A percentile compares a stretch with the other conserved stretches of the same genome.
Evolutionary conservation across 805 yeast genomes (phyloP).

Genomic region (Candida insectorum): DNA sequence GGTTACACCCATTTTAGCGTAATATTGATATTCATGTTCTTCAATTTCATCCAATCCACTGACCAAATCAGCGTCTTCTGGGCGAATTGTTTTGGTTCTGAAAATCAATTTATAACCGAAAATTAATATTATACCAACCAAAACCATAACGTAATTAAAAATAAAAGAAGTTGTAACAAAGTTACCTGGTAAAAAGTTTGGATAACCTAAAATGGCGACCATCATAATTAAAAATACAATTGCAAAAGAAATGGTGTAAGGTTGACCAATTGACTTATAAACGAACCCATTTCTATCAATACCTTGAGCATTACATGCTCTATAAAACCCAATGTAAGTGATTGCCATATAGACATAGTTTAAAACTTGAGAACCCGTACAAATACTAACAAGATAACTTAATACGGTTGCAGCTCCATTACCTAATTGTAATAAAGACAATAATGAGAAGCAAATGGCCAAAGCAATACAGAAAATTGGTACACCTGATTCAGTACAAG

Average conservation of each 20-base stretch:
- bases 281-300: slow-evolving; percentile 35
- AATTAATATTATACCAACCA: slow-evolving; percentile 35
- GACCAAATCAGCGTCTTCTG: slow-evolving; percentile 44
- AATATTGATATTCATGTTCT: slow-evolving; percentile 40
- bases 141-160: slow-evolving; percentile 70
- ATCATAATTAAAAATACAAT: slow-evolving; percentile 28
- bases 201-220: slow-evolving; percentile 65
- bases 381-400: slow-evolving; percentile 43
- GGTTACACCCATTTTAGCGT: slow-evolving; percentile 4
- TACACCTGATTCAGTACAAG: slow-evolving; percentile 61
- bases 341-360: slow-evolving; percentile 45
- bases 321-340: slow-evolving; percentile 44
- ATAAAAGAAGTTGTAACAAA: slow-evolving; percentile 66
- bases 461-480: slow-evolving; percentile 58
- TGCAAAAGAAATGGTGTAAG: slow-evolving; percentile 32
- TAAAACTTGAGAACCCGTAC: slow-evolving; percentile 46
- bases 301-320: slow-evolving; percentile 38
- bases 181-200: slow-evolving; percentile 53
- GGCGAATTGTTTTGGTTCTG: slow-evolving; percentile 33
- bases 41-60: slow-evolving; percentile 47
- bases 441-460: slow-evolving; percentile 22
- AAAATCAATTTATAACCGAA: slow-evolving; percentile 33
- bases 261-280: slow-evolving; percentile 42
- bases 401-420: slow-evolving; percentile 32
- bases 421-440: slow-evolving; percentile 24